Percentiles rank a stretch among this genome's conserved stretches.
These are phyloP conservation scores for Aspergillus cristatus DNA, from an alignment of 495 filamentous ascomycete genomes.

Conservation along the genomic window DNA sequence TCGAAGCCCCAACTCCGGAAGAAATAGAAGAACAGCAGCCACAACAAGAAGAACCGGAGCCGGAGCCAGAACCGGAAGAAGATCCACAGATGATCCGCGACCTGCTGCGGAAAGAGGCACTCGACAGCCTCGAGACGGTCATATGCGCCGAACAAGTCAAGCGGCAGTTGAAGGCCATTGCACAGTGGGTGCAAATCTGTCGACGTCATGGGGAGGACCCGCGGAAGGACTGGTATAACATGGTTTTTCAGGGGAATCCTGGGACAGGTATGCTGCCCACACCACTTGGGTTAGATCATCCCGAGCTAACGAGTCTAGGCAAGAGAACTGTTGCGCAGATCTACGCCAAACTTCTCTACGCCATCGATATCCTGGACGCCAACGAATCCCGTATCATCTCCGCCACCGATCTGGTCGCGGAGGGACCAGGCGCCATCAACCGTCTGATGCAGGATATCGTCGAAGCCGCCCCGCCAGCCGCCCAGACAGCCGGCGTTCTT, in stretches of 20 bases:
- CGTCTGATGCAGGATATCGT: conserved; percentile 38
- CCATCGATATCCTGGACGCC: conserved; percentile 8
- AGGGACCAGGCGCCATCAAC: conserved; percentile 51
- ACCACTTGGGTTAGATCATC: not conserved
- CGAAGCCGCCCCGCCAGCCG: not conserved
- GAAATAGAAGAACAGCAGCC: no score
- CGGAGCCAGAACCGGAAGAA: no score
- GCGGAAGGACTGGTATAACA: conserved; percentile 13
- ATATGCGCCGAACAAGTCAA: conserved; percentile 13
- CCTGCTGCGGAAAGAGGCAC: conserved; percentile 2
- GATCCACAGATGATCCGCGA: conserved; percentile 1
- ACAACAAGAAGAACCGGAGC: no score
- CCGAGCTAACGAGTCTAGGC: not conserved
- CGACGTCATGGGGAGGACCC: conserved; percentile 14
- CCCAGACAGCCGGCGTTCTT: conserved; percentile 33
- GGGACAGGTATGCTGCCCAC: conserved; percentile 8
- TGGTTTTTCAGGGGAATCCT: conserved; percentile 10
- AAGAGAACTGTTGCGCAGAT: conserved; percentile 11
- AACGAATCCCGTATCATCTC: conserved; percentile 3
- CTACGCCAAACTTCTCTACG: conserved; percentile 13
- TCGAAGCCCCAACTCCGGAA: no score
- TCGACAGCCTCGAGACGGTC: conserved; percentile 6
- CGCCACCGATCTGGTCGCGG: conserved; percentile 45
- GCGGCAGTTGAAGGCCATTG: conserved; percentile 8
- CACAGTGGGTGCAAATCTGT: conserved; percentile 15